Evolutionary conservation across 805 yeast species (phyloP).

Genomic region (Candida awuae): DNA sequence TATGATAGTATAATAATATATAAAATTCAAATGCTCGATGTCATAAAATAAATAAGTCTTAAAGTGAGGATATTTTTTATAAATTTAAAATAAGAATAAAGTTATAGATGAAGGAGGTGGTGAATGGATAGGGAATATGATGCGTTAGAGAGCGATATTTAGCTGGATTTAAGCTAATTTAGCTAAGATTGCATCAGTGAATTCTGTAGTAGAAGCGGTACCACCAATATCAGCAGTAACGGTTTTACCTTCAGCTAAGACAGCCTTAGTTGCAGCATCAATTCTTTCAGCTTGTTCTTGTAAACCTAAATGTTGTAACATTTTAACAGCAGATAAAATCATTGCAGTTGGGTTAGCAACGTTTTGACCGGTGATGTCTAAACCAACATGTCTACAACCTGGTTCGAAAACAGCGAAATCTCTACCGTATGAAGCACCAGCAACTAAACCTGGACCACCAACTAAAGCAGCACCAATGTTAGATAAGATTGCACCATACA

Average conservation of each 20-base stretch:
- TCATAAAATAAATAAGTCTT: too few relatives aligned
- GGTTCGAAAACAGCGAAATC: slow-evolving; percentile 98
- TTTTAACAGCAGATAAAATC: slow-evolving; percentile 83
- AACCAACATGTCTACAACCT: slow-evolving; percentile 98
- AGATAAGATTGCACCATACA: slow-evolving; percentile 95
- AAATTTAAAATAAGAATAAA: too few relatives aligned
- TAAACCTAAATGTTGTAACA: slow-evolving; percentile 93
- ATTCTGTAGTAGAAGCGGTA: slow-evolving; percentile 78
- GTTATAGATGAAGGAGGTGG: too few relatives aligned
- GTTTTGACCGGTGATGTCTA: slow-evolving; percentile 90
- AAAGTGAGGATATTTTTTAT: too few relatives aligned
- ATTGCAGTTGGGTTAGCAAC: slow-evolving; percentile 97
- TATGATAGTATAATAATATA: background rate
- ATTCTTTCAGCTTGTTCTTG: slow-evolving; percentile 79
- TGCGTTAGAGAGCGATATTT: too few relatives aligned
- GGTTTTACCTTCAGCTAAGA: slow-evolving; percentile 77
- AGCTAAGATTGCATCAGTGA: slow-evolving; percentile 82
- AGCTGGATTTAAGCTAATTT: slow-evolving; percentile 46
- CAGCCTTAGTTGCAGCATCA: slow-evolving; percentile 81
- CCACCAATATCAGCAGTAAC: slow-evolving; percentile 94
- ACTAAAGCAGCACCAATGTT: slow-evolving; percentile 96
- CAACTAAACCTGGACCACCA: slow-evolving; percentile 98
- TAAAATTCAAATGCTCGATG: too few relatives aligned
- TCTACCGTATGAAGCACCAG: slow-evolving; percentile 97
- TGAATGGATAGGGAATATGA: too few relatives aligned